Base-by-base conservation (phyloP, 352 stramenopile genomes). In the Poterioochromonas sp. region DNA sequence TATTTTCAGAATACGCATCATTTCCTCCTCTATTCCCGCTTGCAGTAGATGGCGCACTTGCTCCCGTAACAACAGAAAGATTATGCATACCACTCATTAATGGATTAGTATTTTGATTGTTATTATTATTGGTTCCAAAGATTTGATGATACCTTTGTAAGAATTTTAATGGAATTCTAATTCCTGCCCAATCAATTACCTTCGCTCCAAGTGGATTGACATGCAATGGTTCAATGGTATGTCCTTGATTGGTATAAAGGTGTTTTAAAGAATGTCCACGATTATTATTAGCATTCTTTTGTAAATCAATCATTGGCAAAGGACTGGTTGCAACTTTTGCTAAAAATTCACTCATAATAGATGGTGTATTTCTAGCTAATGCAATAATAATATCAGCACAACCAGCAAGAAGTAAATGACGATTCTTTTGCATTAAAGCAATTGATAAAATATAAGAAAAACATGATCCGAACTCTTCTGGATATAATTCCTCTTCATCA, bases 111-210 rank as follows among this genome's bases (percentile, higher is more conserved):
- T n/a, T n/a, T n/a, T n/a, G n/a, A n/a, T n/a, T n/a, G n/a, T n/a
- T n/a, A n/a, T n/a, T n/a, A n/a, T n/a, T n/a, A n/a, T n/a, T n/a
- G n/a, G n/a, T n/a, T n/a, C n/a, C n/a, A n/a, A n/a, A n/a, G n/a
- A n/a, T n/a, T 26, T 5, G 12, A 2, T 71, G 62, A 29, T 44
- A 74, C 39, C 40, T 32, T 3, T 74, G 40, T 37, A 74, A 34
- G 41, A 74, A 74, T n/a, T 74, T 74, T 20, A 74, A 35, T 2
- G 29, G n/a, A 8, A 74, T 8, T 37, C 53, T 74, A 12, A 74
- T 5, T 58, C 39, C 65, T 2, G 65, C 65, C 65, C 65, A 74
- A 3, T 74, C 65, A n/a, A 54, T 34, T 8, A 54, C 18, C 2
- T 29, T 18, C 8, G 5, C 20, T 11, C 2, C 29, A 5, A 54